These are phyloP conservation scores for Cladosporium sp. DNA, from an alignment of 2,329 filamentous ascomycete species.

Conservation along the genomic window DNA sequence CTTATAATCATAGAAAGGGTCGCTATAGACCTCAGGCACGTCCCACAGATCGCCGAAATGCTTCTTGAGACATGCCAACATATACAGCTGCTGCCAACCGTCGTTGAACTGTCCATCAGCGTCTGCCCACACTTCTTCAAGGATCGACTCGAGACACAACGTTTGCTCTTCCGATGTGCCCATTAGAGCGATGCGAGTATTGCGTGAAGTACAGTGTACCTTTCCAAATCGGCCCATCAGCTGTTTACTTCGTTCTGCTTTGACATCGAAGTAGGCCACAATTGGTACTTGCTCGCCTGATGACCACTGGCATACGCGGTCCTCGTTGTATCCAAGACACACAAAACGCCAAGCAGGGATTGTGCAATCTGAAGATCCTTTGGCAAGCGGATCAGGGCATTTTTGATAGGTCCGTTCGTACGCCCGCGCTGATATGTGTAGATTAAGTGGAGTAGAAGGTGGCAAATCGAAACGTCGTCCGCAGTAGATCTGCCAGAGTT, in stretches of 20 bases:
- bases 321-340: neutral
- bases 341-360: neutral
- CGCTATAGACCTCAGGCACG: too few relatives aligned
- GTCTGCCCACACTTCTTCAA: constrained; percentile 8
- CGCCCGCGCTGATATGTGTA: too few relatives aligned
- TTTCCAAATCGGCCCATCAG: neutral
- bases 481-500: neutral
- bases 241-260: neutral
- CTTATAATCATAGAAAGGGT: too few relatives aligned
- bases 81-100: constrained; percentile 3
- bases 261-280: neutral
- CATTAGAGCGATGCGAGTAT: neutral
- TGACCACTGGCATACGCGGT: too few relatives aligned
- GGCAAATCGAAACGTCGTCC: neutral
- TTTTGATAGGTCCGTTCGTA: too few relatives aligned
- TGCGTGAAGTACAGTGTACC: neutral
- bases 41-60: neutral
- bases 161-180: neutral
- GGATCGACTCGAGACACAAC: neutral
- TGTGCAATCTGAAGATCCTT: too few relatives aligned
- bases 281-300: neutral
- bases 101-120: neutral
- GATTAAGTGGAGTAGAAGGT: neutral
- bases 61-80: constrained; percentile 2
- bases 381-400: too few relatives aligned